Evolutionary conservation across 2,329 filamentous ascomycete species (phyloP).

Genomic region (Colletotrichum filicis): DNA sequence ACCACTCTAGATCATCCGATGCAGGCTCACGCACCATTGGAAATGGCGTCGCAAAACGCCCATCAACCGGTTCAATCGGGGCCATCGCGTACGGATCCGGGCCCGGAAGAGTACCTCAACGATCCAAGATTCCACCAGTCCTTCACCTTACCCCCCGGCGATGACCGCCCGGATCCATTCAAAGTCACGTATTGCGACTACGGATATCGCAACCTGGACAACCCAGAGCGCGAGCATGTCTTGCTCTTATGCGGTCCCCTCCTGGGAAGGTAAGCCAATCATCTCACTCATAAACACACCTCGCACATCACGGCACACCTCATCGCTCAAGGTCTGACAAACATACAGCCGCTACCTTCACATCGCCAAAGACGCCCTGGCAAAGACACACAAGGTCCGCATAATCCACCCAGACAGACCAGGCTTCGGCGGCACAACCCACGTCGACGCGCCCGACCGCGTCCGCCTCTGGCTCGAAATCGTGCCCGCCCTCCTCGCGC

Average conservation of each 20-base stretch:
- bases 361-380: constrained; percentile 46
- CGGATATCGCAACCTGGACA: constrained; percentile 42
- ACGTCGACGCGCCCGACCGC: constrained; percentile 34
- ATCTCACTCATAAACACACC: background rate
- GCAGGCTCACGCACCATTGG: background rate
- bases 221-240: constrained; percentile 41
- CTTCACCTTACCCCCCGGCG: constrained; percentile 40
- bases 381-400: constrained; percentile 44
- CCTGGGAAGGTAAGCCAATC: constrained; percentile 35
- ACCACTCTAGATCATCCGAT: background rate
- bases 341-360: constrained; percentile 37
- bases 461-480: constrained; percentile 43
- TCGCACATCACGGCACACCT: background rate
- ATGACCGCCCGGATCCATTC: constrained; percentile 30
- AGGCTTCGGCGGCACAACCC: constrained; percentile 48
- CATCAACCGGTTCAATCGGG: background rate
- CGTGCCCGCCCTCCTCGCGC: constrained; percentile 44
- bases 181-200: constrained; percentile 44
- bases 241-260: constrained; percentile 44
- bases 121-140: constrained; percentile 41
- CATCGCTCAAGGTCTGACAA: background rate
- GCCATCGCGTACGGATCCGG: background rate
- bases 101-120: constrained; percentile 34
- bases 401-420: constrained; percentile 48
- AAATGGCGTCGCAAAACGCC: background rate